These are phyloP conservation scores for Gloeophyllum trabeum DNA, from an alignment of 768 basidiomycete species.

Conservation along the genomic window DNA sequence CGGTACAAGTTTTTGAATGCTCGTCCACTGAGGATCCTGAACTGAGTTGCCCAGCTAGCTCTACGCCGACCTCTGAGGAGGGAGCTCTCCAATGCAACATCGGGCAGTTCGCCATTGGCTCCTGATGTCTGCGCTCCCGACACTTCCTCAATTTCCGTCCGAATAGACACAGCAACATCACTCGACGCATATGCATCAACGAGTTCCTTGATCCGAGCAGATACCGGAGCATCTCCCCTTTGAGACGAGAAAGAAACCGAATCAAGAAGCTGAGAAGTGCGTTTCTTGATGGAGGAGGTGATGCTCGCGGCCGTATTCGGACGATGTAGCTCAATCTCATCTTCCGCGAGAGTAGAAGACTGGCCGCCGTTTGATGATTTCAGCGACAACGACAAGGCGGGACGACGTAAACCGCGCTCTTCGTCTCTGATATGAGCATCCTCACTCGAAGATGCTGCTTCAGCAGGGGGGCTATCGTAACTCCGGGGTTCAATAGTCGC, in stretches of 20 bases:
- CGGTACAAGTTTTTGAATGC: slow-evolving; percentile 98
- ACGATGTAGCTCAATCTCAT: slow-evolving; percentile 43
- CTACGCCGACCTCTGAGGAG: slow-evolving; percentile 64
- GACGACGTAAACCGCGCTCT: slow-evolving; percentile 42
- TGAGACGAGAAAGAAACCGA: slow-evolving; percentile 31
- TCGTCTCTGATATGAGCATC: slow-evolving; percentile 41
- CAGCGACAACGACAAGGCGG: slow-evolving; percentile 2
- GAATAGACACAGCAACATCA: slow-evolving; percentile 49
- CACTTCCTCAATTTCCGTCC: slow-evolving; percentile 45
- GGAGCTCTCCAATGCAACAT: slow-evolving; percentile 58
- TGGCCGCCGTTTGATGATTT: too few species aligned
- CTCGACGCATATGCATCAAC: slow-evolving; percentile 64
- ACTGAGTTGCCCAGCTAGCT: slow-evolving; percentile 85
- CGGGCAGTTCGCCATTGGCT: slow-evolving; percentile 38
- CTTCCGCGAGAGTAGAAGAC: slow-evolving; percentile 22
- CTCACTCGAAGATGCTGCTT: slow-evolving; percentile 10
- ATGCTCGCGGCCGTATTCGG: slow-evolving; percentile 30
- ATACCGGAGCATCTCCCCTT: slow-evolving; percentile 18
- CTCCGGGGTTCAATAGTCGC: slow-evolving; percentile 25
- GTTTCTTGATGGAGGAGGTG: slow-evolving; percentile 49
- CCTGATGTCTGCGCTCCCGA: slow-evolving; percentile 14
- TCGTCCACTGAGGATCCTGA: slow-evolving; percentile 85
- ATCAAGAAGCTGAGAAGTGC: slow-evolving; percentile 65
- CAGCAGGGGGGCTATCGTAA: slow-evolving; percentile 17
- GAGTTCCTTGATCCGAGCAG: slow-evolving; percentile 58